phyloP scores from a whole-genome alignment of 495 filamentous ascomycete species.

The Aspergillus cristatus region DNA sequence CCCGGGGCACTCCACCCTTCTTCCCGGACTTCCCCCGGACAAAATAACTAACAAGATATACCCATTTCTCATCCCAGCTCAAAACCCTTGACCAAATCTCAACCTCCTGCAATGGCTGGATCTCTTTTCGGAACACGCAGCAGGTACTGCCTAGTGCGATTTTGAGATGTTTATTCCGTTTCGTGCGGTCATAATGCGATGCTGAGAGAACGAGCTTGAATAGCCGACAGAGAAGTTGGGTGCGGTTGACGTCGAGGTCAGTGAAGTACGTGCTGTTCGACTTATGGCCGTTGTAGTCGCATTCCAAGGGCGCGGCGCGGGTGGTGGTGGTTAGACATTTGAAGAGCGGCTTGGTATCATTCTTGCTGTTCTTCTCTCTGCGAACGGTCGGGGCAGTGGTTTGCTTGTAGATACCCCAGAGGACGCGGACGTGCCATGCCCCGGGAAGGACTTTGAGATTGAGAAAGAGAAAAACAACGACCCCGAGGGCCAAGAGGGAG shows the following conservation, averaged over 20 bases:
- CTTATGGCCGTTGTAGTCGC: conserved; percentile 51
- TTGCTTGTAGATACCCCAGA: not conserved
- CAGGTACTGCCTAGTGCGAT: conserved; percentile 54
- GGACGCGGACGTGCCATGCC: not conserved
- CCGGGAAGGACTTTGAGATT: not conserved
- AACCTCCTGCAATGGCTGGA: conserved; percentile 56
- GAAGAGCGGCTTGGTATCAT: not conserved
- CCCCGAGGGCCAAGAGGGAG: too few species aligned
- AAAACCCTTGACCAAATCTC: conserved; percentile 68
- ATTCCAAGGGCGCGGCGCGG: conserved; percentile 18
- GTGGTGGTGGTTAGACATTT: not conserved
- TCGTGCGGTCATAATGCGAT: conserved; percentile 24
- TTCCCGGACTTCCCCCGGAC: conserved; percentile 40
- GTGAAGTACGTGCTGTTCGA: conserved; percentile 75
- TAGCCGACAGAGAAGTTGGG: conserved; percentile 51
- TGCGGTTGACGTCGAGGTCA: conserved; percentile 66
- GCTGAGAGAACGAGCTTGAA: conserved; percentile 39
- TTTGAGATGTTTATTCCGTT: conserved; percentile 21
- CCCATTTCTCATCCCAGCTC: conserved; percentile 64
- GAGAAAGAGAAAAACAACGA: not conserved
- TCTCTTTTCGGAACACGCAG: conserved; percentile 61
- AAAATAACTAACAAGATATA: conserved; percentile 56
- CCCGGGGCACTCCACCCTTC: not conserved
- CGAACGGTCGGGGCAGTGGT: not conserved
- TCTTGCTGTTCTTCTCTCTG: too few species aligned